Conservation (phyloP, 23 red algal genomes). For the Cyanidioschyzon merolae region DNA sequence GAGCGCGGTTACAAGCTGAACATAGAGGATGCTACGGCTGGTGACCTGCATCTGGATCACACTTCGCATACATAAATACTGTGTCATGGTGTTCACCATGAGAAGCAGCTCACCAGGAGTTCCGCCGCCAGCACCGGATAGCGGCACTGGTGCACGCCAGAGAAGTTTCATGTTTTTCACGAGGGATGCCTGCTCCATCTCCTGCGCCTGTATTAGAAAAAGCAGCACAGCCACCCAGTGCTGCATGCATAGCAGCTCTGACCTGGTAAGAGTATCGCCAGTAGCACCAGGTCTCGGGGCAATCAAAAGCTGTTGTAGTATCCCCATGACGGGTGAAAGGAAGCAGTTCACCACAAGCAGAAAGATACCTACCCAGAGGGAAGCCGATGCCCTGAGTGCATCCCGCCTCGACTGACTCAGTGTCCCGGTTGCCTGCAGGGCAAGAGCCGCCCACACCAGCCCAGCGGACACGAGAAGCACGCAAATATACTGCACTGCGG, state of each 20-base stretch:
- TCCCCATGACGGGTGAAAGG: neutral
- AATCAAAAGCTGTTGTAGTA: neutral
- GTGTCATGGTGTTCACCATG: neutral
- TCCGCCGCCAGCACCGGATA: neutral
- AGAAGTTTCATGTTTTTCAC: neutral
- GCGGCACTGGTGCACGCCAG: neutral
- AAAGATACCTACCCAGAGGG: neutral
- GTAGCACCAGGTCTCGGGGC: neutral
- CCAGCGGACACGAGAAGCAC: neutral
- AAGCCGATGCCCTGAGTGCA: neutral
- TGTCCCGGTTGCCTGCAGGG: neutral
- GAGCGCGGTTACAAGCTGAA: neutral
- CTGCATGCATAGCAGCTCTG: neutral
- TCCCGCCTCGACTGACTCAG: neutral
- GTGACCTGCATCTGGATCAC: neutral
- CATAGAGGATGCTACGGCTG: neutral
- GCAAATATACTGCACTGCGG: neutral
- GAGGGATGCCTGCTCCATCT: neutral
- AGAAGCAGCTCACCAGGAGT: neutral
- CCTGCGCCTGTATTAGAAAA: neutral
- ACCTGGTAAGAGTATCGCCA: neutral
- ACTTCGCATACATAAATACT: neutral
- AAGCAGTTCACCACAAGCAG: neutral
- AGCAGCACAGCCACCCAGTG: neutral
- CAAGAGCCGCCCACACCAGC: neutral